Conservation (phyloP, 495 filamentous ascomycete species). For the Cercophora scortea region DNA sequence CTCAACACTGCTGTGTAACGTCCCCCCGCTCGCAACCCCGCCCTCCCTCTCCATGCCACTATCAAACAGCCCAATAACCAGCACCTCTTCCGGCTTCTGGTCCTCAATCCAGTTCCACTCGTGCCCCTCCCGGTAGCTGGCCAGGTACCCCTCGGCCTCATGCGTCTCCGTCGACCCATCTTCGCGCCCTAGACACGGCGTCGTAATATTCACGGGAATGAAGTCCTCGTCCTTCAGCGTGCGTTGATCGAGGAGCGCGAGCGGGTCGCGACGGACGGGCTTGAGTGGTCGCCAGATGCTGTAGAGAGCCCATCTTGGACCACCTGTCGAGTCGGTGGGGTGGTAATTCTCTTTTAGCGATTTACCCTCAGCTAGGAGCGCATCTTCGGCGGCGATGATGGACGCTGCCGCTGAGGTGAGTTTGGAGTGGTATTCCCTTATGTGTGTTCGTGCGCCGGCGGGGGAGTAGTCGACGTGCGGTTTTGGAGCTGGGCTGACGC, state of each 20-base stretch:
- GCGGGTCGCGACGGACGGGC: constrained; percentile 6
- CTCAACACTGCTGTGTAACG: constrained; percentile 8
- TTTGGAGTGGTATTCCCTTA: constrained; percentile 2
- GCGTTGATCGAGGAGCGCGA: constrained; percentile 4
- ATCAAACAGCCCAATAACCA: constrained; percentile 10
- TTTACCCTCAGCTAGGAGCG: background rate
- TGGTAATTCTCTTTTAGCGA: background rate
- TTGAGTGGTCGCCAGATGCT: constrained; percentile 12
- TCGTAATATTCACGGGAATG: background rate
- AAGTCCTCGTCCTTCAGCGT: background rate
- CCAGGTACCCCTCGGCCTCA: constrained; percentile 1
- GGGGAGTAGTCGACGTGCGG: constrained; percentile 10
- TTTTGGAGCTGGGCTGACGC: constrained; percentile 8
- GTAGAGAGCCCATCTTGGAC: constrained; percentile 9
- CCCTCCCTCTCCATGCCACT: constrained; percentile 3
- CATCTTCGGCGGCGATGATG: constrained; percentile 8
- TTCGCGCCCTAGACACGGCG: background rate
- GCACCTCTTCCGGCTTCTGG: constrained; percentile 8
- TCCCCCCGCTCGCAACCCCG: background rate
- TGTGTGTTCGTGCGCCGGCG: constrained; percentile 4
- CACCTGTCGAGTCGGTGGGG: background rate
- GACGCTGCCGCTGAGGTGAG: background rate
- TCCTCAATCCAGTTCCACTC: constrained; percentile 10
- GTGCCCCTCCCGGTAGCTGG: constrained; percentile 1
- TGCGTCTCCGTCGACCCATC: background rate